Evolutionary conservation across 345 rosid species (phyloP).

Genomic region (Citrus australasica): DNA sequence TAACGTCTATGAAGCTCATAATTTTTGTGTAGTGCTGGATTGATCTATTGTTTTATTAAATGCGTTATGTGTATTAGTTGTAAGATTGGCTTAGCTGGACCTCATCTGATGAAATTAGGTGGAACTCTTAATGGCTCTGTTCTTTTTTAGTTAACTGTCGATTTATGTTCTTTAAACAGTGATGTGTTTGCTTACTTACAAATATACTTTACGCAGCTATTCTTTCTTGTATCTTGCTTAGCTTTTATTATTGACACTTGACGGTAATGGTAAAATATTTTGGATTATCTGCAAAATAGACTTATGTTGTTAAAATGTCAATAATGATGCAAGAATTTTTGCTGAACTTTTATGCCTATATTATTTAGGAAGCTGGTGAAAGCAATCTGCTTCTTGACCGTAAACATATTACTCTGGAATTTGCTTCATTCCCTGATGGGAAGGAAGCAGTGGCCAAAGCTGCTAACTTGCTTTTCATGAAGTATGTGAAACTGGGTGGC

Average conservation of each 20-base stretch:
- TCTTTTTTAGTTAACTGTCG: not conserved
- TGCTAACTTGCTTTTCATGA: conserved; percentile 65
- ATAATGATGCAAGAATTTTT: conserved; percentile 9
- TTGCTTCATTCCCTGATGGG: conserved; percentile 68
- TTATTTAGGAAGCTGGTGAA: conserved; percentile 46
- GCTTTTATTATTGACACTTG: not conserved
- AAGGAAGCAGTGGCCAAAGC: conserved; percentile 86
- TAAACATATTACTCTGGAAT: conserved; percentile 51
- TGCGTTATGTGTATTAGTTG: not conserved
- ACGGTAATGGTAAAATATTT: not conserved
- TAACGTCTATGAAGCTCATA: not conserved
- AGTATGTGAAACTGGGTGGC: conserved; percentile 37
- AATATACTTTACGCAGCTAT: not conserved
- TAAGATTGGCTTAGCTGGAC: not conserved
- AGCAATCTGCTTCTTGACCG: conserved; percentile 20
- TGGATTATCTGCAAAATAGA: not conserved
- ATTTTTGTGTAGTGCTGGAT: not conserved
- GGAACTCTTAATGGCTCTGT: not conserved
- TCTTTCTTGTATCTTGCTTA: not conserved
- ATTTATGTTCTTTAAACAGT: not conserved
- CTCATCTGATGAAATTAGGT: not conserved
- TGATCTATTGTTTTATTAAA: not conserved
- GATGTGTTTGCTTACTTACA: not conserved
- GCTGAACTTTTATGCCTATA: not conserved
- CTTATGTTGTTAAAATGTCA: not conserved